A percentile compares a stretch with the other conserved stretches of the same genome.
These are phyloP conservation scores for Pyrus bretschneideri DNA, from an alignment of 306 rosid species.

Conservation along the genomic window DNA sequence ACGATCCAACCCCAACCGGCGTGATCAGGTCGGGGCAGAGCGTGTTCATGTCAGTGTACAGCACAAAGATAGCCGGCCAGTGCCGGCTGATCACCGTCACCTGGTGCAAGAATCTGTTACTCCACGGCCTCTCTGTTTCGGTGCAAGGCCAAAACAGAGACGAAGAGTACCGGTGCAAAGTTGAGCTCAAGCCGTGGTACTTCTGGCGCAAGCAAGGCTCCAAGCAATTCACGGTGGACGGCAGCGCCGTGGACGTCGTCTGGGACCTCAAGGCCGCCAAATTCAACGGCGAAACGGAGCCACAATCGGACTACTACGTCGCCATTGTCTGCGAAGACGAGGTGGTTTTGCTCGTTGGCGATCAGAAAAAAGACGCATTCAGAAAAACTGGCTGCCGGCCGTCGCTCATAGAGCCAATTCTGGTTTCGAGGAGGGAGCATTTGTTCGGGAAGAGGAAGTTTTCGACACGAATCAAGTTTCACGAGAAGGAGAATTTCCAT, in stretches of 20 bases:
- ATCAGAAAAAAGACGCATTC: constrained; percentile 69
- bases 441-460: constrained; percentile 64
- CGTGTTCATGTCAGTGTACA: constrained; percentile 50
- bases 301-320: constrained; percentile 63
- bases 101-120: constrained; percentile 81
- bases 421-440: constrained; percentile 71
- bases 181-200: constrained; percentile 92
- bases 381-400: constrained; percentile 62
- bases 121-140: constrained; percentile 72
- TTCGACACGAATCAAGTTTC: constrained; percentile 55
- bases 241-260: constrained; percentile 45
- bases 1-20: constrained; percentile 38
- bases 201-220: constrained; percentile 92
- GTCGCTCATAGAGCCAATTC: constrained; percentile 53
- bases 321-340: constrained; percentile 68
- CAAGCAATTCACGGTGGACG: constrained; percentile 58
- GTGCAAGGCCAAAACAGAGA: constrained; percentile 54
- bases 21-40: constrained; percentile 65
- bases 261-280: constrained; percentile 86
- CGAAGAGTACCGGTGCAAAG: constrained; percentile 49
- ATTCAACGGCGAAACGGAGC: constrained; percentile 70
- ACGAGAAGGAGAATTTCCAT: constrained; percentile 46
- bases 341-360: constrained; percentile 70
- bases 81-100: constrained; percentile 68
- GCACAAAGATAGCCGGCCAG: constrained; percentile 68